Base-by-base conservation (phyloP, 768 basidiomycete species). In the Udeniomyces megalosporus region DNA sequence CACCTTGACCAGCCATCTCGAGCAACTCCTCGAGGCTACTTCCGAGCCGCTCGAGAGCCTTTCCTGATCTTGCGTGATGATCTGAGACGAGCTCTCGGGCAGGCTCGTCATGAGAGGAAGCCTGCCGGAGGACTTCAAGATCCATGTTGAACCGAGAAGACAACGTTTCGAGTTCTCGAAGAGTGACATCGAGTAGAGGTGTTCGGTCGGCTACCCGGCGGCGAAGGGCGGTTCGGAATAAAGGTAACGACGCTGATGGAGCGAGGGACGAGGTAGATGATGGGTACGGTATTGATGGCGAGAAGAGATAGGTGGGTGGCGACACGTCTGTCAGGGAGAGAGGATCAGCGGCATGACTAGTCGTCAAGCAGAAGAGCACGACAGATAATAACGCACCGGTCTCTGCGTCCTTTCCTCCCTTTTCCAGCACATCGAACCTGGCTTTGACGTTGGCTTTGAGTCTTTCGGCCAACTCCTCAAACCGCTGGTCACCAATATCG, bases 401-500 rank as follows among this genome's bases (percentile, higher is more conserved):
- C n/a, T 61, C 60, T 14, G 51, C 52, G 50, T 61, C 60, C 45
- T 61, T 61, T 24, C 22, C 22, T 4, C 38, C 57, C 4, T 52
- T 22, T 17, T 51, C 42, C 22, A 60, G 32, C 20, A 46, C 7
- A 7, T 29, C 49, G 22, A 58, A 14, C 49, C 50, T 57, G 14
- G 22, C 44, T 26, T 46, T 45, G 52, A 71, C 29, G 12, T 57
- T 59, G 3, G 35, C 70, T 11, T 67, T 70, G 35, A 85, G 66
- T n/a, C 72, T 72, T 11, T 74, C 68, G 52, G 79, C 75, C 20
- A 81, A 75, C 24, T 70, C 69, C 12, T 65, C 69, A 17, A 87
- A 71, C 14, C 74, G 74, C 2, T 73, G 46, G 58, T 77, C 78
- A 84, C 86, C 86, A 8, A 90, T 80, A 14, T 68, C 73, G 12